Base-by-base conservation (phyloP, 228 moss, liverwort and hornwort genomes). In the Sphagnum magellanicum region DNA sequence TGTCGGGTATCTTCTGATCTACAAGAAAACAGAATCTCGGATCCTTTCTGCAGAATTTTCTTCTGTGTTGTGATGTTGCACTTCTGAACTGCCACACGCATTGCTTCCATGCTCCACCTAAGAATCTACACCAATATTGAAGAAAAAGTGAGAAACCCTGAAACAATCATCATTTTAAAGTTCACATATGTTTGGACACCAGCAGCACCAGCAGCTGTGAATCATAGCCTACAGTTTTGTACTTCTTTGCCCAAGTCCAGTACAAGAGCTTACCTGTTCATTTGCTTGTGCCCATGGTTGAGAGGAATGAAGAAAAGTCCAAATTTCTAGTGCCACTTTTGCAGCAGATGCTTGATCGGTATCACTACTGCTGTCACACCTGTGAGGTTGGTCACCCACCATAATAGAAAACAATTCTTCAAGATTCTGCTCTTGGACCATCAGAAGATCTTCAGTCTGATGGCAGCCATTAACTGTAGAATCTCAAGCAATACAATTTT, bases 31-130 rank as follows among this genome's bases (percentile, higher is more conserved):
- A 81, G 59, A 48, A 58, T 50, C 16, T 75, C 68, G 59, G 59
- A 63, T 58, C 86, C 77, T 12, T 48, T 70, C 4, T 74, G 69
- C 52, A 91, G 59, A 67, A 90, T 81, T 64, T 86, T 50, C 57
- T 67, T 61, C 60, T 94, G 91, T 60, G 69, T 12, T 64, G 48
- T 50, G 49, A 83, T 76, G 4, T 79, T 71, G 65, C 89, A 91
- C 63, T 72, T 78, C 73, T 81, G 75, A 64, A 90, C 71, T 17
- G 84, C 80, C 68, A 74, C 83, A 55, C 91, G 81, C 61, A 90
- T 78, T 50, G 75, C 71, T 69, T 75, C 74, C 80, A 87, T 75
- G 78, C 81, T 78, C 81, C 78, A 78, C 9, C 67, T 47, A 12
- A 84, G 61, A 69, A 84, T 74, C 81, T 84, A 72, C 51, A 64